Base-by-base conservation (phyloP, 1,284 basidiomycete genomes). In the Sanguinoderma infundibulare region DNA sequence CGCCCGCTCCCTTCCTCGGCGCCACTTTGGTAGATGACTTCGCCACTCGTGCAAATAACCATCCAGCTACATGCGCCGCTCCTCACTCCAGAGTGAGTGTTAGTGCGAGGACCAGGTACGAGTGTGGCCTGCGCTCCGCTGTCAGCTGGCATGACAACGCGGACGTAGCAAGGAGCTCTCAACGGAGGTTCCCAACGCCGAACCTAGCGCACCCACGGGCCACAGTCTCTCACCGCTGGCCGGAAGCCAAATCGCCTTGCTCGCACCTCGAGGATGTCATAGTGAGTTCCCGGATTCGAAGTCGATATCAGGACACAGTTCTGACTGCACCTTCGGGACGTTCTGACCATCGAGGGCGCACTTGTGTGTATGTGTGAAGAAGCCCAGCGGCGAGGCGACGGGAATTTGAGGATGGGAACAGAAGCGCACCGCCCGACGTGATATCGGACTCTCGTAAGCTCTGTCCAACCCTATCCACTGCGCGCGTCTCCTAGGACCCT, bases 391-490 rank as follows among this genome's bases (percentile, higher is more conserved):
- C 8, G 20, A 50, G 32, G 32, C 30, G n/a, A 34, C 0, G 32
- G 20, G 32, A 51, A 51, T 51, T 51, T 35, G 49, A 51, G 20
- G 22, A 51, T 51, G 32, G 46, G 46, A 49, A 49, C n/a, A 26
- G 46, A 49, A 49, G 46, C 8, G 22, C 46, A 30, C 17, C 28
- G 28, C 46, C 46, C 46, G 46, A 49, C 46, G 46, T 49, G 28
- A 49, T 32, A 32, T 49, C 46, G 46, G 46, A 30, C 46, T 32
- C 46, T 32, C 28, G 46, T 49, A 49, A 49, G 42, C 42, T 30
- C 12, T 1, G 8, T 6, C 17, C 26, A 49, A 49, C 46, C 32
- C 46, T 49, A 49, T 49, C n/a, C 17, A 35, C 10, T 5, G 24
- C 6, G 46, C 46, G 46, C n/a, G 17, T 20, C n/a, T n/a, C 28